Evolutionary conservation across 164 flowering plant species (phyloP).

Genomic region (Umbellularia californica): DNA sequence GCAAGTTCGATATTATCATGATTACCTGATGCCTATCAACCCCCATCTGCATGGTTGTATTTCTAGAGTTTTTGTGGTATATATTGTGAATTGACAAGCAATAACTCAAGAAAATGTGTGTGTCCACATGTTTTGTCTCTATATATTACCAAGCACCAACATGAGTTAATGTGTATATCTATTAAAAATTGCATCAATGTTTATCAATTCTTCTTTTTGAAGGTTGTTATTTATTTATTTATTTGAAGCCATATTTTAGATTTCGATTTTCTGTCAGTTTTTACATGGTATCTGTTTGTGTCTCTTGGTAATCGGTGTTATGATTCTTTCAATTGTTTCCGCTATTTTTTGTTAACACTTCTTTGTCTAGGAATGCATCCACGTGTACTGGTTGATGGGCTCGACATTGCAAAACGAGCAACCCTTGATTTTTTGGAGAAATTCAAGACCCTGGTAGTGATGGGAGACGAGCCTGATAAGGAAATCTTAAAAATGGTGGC

Average conservation of each 20-base stretch:
- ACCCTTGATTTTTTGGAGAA: slow-evolving; percentile 91
- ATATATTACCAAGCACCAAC: too few relatives aligned
- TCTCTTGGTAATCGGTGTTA: background rate
- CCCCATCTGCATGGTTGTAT: too few relatives aligned
- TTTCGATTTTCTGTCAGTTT: background rate
- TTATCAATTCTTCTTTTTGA: background rate
- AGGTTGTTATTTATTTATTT: too few relatives aligned
- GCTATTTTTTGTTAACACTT: background rate
- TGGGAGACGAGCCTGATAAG: slow-evolving; percentile 89
- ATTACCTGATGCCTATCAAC: too few relatives aligned
- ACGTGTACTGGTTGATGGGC: slow-evolving; percentile 96
- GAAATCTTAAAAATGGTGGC: slow-evolving; percentile 96
- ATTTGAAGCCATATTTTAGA: background rate
- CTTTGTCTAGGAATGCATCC: slow-evolving; percentile 88
- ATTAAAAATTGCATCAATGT: background rate
- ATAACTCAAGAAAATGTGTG: too few relatives aligned
- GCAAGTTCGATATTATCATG: too few relatives aligned
- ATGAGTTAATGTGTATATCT: too few relatives aligned
- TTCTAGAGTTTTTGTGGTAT: too few relatives aligned
- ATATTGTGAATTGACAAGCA: too few relatives aligned
- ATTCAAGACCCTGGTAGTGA: slow-evolving; percentile 88
- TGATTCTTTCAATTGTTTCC: background rate
- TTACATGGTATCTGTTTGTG: background rate
- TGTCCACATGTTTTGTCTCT: too few relatives aligned
- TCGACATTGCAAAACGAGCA: slow-evolving; percentile 96